A percentile compares a stretch with the other conserved stretches of the same genome.
Evolutionary conservation across 1,284 basidiomycete genomes (phyloP).

Genomic region (Puccinia novopanici): DNA sequence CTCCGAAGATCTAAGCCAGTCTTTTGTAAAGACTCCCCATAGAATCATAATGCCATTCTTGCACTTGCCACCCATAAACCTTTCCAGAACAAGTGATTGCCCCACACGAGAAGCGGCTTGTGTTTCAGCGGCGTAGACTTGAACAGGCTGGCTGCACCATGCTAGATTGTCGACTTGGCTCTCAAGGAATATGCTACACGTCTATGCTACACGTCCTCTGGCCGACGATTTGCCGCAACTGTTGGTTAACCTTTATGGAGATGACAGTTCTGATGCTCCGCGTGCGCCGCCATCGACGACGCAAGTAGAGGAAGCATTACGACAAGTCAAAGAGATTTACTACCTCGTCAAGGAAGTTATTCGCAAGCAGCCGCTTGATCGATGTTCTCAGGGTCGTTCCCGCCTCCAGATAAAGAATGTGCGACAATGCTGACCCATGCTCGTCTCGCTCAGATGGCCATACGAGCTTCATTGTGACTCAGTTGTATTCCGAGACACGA

Average conservation of each 20-base stretch:
- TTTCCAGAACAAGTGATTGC: conserved; percentile 81
- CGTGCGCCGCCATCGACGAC: not conserved
- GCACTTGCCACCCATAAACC: too few relatives aligned
- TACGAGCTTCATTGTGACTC: not conserved
- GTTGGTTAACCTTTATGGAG: conserved; percentile 21
- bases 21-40: too few relatives aligned
- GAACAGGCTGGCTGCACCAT: conserved; percentile 88
- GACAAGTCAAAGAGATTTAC: conserved; percentile 25
- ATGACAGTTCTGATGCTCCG: not conserved
- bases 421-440: conserved; percentile 8
- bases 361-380: not conserved
- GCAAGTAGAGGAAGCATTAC: conserved; percentile 33
- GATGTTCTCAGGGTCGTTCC: not conserved
- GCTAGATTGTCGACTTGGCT: conserved; percentile 65
- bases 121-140: conserved; percentile 79
- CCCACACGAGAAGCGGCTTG: conserved; percentile 78
- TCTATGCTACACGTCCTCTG: too few relatives aligned
- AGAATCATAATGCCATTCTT: too few relatives aligned
- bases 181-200: conserved; percentile 34
- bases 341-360: conserved; percentile 15
- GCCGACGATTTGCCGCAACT: conserved; percentile 33
- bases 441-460: not conserved
- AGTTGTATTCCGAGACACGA: too few relatives aligned
- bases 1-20: too few relatives aligned
- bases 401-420: conserved; percentile 15